phyloP scores from a whole-genome alignment of 2,329 filamentous ascomycete species.

The Cladosporium velox region DNA sequence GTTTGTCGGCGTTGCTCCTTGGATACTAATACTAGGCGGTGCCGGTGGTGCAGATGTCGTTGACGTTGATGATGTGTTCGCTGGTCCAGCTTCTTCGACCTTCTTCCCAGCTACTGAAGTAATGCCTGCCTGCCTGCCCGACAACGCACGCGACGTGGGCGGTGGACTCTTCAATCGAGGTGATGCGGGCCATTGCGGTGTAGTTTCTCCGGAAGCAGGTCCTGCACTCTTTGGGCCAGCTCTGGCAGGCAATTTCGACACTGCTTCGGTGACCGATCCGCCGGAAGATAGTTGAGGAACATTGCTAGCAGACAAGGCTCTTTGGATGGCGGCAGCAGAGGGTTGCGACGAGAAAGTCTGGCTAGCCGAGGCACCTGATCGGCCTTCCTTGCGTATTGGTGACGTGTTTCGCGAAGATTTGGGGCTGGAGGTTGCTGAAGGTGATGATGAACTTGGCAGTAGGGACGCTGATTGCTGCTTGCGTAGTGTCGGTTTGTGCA shows the following conservation, averaged over 20 bases:
- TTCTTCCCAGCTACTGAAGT: conserved; percentile 32
- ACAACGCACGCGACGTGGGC: conserved; percentile 57
- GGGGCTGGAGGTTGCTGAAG: conserved; percentile 46
- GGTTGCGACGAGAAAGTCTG: conserved; percentile 50
- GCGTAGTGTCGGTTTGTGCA: conserved; percentile 23
- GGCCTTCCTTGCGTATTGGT: conserved; percentile 50
- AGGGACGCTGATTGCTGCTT: conserved; percentile 35
- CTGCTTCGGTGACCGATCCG: conserved; percentile 60
- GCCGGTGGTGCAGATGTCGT: conserved; percentile 31
- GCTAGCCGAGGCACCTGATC: conserved; percentile 37
- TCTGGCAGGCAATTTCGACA: conserved; percentile 58
- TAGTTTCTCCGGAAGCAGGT: conserved; percentile 49
- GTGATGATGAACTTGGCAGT: conserved; percentile 29
- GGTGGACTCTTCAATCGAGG: conserved; percentile 70
- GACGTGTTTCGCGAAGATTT: conserved; percentile 51
- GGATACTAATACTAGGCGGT: conserved; percentile 49
- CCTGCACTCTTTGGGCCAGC: conserved; percentile 60
- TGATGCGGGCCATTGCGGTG: conserved; percentile 74
- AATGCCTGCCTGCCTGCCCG: conserved; percentile 45
- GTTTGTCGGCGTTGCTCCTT: conserved; percentile 46
- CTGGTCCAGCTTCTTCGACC: conserved; percentile 36
- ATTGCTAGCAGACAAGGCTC: conserved; percentile 67
- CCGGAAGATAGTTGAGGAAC: conserved; percentile 65
- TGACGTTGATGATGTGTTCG: background rate
- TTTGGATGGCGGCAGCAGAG: conserved; percentile 64